These are phyloP conservation scores for Neurospora crassa DNA, from an alignment of 2,329 filamentous ascomycete species.

Conservation along the genomic window DNA sequence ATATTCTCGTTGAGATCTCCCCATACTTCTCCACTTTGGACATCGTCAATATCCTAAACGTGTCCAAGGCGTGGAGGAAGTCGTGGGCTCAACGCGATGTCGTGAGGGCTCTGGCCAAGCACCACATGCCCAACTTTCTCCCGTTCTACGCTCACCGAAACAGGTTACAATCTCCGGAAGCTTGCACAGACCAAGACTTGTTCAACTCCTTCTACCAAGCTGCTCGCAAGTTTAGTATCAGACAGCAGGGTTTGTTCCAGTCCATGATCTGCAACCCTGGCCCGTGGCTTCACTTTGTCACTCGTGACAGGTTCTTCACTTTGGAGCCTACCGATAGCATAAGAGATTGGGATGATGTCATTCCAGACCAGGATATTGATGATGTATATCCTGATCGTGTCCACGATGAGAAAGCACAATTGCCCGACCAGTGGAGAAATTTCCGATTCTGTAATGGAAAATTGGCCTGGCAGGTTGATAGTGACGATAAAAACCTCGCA, in stretches of 20 bases:
- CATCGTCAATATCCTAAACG: constrained; percentile 3
- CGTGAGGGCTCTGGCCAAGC: constrained; percentile 1
- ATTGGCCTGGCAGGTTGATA: constrained; percentile 3
- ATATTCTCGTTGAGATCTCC: constrained; percentile 6
- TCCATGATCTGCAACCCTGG: constrained; percentile 1
- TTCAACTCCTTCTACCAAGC: not conserved
- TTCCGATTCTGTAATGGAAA: constrained; percentile 4
- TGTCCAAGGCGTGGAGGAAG: constrained; percentile 8
- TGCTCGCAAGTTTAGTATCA: not conserved
- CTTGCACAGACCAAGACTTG: not conserved
- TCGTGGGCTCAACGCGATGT: constrained; percentile 7
- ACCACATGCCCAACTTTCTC: constrained; percentile 2
- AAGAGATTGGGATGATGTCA: not conserved
- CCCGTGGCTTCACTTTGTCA: not conserved
- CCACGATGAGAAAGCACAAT: too few relatives aligned
- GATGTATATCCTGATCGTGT: too few relatives aligned
- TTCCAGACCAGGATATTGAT: too few relatives aligned
- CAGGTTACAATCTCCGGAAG: not conserved
- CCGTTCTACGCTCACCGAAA: not conserved
- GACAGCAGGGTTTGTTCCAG: constrained; percentile 5
- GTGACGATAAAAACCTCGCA: not conserved
- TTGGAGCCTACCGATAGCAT: not conserved
- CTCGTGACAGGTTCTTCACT: not conserved
- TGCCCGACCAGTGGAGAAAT: not conserved
- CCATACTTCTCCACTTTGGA: constrained; percentile 3